Evolutionary conservation across 1,284 basidiomycete species (phyloP), one percentile per base, ranked within the genome.

Genomic region (Coniferiporia weirii): DNA sequence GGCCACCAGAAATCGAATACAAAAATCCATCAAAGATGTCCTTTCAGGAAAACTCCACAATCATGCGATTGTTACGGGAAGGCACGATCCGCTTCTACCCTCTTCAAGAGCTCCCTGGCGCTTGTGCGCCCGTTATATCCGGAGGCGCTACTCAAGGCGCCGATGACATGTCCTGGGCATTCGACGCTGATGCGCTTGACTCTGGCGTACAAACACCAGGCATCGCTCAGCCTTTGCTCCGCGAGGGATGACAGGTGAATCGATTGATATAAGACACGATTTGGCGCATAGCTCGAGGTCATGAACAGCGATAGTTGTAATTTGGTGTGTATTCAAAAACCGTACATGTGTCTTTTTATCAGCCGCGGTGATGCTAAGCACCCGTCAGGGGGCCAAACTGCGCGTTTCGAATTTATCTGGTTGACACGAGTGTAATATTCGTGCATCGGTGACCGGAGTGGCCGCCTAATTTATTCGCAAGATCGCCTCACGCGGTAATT

Each of bases 1-100:
- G 85, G 85, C 85, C 85, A 15, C 59, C 73, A 17, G 70, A 71
- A 44, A 75, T 87, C 22, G 83, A 82, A 6, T 68, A 72, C 22
- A 77, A 79, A 62, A 87, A 86, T 65, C 84, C 85, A 2, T 86
- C 84, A 12, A 70, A 75, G 6, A 68, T 87, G 59, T 80, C 80
- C 5, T 53, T 52, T 10, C 36, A 48, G 35, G 61, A 62, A 22
- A 58, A 35, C n/a, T 48, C 60, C 17, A 59, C 34, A 22, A 53
- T 61, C 32, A 59, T 62, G 57, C 22, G 32, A 6, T 40, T 59
- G 8, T 19, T 59, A 6, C 36, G 35, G 35, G 52, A 53, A 17
- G 51, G 52, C 9, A 35, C 4, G 8, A 47, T 61, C 15, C 52
- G 34, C 34, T 56, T 61, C 45, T 52, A 52, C n/a, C 40, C 22